Base-by-base conservation (phyloP, 345 rosid genomes). In the Carallia brachiata region DNA sequence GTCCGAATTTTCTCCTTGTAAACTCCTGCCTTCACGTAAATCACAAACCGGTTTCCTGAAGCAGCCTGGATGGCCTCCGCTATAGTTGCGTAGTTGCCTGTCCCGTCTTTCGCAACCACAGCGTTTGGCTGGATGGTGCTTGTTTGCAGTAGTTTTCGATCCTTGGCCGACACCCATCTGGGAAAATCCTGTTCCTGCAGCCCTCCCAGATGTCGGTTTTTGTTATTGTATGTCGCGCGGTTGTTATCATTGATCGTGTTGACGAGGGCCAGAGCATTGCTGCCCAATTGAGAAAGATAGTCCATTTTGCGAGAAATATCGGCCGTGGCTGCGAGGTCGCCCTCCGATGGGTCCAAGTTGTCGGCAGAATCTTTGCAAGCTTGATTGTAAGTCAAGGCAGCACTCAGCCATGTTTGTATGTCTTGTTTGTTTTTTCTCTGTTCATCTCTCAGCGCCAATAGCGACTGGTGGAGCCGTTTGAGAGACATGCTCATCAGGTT, bases 61-160 rank as follows among this genome's bases (percentile, higher is more conserved):
- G 98, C 89, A 18, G 93, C 89, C 0, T 59, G 58, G 4, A 92
- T 83, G 7, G 98, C 98, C 48, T 81, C 97, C 34, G 84, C 75
- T 12, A 93, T 75, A 0, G 92, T 89, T 17, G 7, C 32, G 64
- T 85, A 93, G 73, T 90, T 79, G 4, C 98, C 97, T 0, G 92
- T 73, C n/a, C 96, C 97, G 59, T 93, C 98, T 78, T 89, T 81
- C 0, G 97, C 89, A 5, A 93, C 98, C 64, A 90, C 82, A 3
- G 59, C 87, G 61, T 90, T 82, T 17, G 83, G 86, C 61, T 81
- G 80, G 7, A 72, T 62, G 52, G 71, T 32, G 4, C 15, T 50
- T 1, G 71, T 68, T 69, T 70, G 80, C 12, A 93, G 85, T 52
- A 88, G 64, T 62, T 70, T 86, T 32, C 98, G 66, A 12, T 82